phyloP scores from a whole-genome alignment of 2,329 filamentous ascomycete species.

The Hymenoscyphus infarciens region DNA sequence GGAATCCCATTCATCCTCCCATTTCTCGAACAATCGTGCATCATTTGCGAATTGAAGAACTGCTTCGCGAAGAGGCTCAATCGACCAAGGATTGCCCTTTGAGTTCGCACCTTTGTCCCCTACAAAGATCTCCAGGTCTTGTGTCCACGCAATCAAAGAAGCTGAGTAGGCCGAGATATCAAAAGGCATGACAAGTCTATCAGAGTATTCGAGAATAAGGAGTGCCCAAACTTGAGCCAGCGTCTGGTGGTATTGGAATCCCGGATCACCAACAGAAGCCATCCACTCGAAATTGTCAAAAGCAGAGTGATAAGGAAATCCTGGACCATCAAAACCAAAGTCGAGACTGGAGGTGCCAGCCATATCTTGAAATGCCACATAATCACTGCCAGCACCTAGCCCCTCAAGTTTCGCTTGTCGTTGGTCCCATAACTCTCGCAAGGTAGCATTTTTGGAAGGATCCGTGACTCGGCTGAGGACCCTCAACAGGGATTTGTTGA shows the following conservation, averaged over 20 bases:
- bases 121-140: slow-evolving; percentile 64
- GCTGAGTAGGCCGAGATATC: slow-evolving; percentile 72
- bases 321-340: slow-evolving; percentile 66
- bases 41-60: slow-evolving; percentile 56
- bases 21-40: slow-evolving; percentile 65
- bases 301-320: slow-evolving; percentile 73
- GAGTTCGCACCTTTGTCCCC: slow-evolving; percentile 53
- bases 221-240: slow-evolving; percentile 78
- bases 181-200: slow-evolving; percentile 77
- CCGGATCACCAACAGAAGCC: slow-evolving; percentile 72
- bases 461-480: slow-evolving; percentile 73
- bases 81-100: slow-evolving; percentile 39
- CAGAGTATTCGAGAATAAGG: slow-evolving; percentile 79
- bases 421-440: slow-evolving; percentile 74
- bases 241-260: slow-evolving; percentile 74
- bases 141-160: slow-evolving; percentile 60
- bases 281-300: slow-evolving; percentile 92
- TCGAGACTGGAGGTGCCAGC: slow-evolving; percentile 86
- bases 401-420: slow-evolving; percentile 58
- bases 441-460: slow-evolving; percentile 65
- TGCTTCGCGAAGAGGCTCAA: slow-evolving; percentile 58
- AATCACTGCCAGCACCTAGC: slow-evolving; percentile 75
- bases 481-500: slow-evolving; percentile 66
- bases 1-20: slow-evolving; percentile 74
- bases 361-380: slow-evolving; percentile 86